Conservation (phyloP, 331 rosid species). For the Acacia pycnantha region DNA sequence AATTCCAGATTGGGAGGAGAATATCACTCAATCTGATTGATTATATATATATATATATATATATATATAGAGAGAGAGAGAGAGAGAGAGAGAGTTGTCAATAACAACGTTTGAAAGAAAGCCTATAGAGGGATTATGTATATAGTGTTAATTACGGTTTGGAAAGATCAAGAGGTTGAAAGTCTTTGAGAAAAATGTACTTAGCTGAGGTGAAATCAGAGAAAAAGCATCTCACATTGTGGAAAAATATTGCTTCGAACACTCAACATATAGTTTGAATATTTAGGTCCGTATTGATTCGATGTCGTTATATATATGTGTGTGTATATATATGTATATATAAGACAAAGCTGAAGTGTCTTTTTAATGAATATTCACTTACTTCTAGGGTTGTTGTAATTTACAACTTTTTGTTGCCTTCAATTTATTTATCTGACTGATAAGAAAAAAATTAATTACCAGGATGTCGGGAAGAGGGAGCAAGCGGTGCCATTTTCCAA, state of each 20-base stretch:
- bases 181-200: not conserved
- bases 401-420: not conserved
- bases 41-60: not conserved
- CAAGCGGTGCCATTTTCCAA: not conserved
- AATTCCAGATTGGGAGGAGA: not conserved
- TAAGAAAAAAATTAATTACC: not conserved
- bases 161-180: not conserved
- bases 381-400: not conserved
- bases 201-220: not conserved
- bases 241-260: not conserved
- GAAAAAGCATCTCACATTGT: slow-evolving; percentile 6
- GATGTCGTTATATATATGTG: not conserved
- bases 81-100: no score
- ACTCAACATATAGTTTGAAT: not conserved
- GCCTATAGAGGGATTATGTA: no score
- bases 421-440: not conserved
- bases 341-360: not conserved
- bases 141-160: not conserved
- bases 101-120: no score
- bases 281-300: not conserved
- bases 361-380: not conserved
- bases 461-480: not conserved
- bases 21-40: not conserved
- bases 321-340: no score
- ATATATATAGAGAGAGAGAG: no score